Conservation (phyloP, 306 rosid genomes). For the Ormosia emarginata region DNA sequence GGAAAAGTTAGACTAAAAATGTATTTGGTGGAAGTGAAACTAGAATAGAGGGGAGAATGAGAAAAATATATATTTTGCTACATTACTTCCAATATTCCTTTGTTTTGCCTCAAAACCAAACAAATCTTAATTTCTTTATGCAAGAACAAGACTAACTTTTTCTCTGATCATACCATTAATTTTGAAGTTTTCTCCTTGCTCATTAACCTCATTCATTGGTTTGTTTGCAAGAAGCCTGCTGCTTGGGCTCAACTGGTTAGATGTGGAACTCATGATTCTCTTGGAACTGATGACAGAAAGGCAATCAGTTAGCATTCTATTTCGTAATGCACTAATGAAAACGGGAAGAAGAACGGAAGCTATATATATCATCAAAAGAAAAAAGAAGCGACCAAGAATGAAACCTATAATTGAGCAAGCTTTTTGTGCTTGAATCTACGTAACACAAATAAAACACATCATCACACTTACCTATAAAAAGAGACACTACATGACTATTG, state of each 20-base stretch:
- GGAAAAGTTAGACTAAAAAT: not conserved
- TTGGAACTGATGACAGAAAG: not conserved
- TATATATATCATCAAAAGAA: constrained; percentile 7
- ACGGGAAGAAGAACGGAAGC: not conserved
- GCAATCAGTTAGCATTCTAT: too few species aligned
- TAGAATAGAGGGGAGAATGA: too few species aligned
- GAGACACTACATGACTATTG: not conserved
- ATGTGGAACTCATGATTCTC: not conserved
- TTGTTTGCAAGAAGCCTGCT: too few species aligned
- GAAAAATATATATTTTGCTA: too few species aligned
- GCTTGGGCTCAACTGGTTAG: constrained; percentile 7
- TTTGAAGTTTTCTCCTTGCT: not conserved
- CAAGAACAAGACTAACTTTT: too few species aligned
- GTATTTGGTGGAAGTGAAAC: too few species aligned
- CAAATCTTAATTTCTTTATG: too few species aligned
- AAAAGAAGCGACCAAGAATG: not conserved
- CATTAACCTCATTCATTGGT: not conserved
- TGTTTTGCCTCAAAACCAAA: too few species aligned
- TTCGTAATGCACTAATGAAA: constrained; percentile 8
- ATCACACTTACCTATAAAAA: not conserved
- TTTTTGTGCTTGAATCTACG: constrained; percentile 11
- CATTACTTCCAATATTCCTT: too few species aligned
- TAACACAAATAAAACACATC: not conserved
- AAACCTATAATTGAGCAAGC: not conserved
- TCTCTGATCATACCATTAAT: not conserved